Evolutionary conservation across 495 filamentous ascomycete genomes (phyloP).

Genomic region (Podospora appendiculata): DNA sequence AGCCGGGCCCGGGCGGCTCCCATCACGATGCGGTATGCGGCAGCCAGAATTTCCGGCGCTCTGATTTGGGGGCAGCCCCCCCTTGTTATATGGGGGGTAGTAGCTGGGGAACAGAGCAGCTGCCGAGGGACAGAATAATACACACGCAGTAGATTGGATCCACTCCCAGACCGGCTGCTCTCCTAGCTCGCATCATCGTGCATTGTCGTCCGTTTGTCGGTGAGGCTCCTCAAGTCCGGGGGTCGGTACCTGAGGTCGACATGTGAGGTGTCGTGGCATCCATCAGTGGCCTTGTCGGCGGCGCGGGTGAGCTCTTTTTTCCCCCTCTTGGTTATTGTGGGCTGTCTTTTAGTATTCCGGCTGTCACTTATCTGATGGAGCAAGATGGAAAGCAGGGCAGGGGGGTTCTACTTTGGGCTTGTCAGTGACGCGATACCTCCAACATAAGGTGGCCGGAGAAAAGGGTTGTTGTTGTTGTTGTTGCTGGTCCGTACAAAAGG

Average conservation of each 20-base stretch:
- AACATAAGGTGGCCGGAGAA: no score
- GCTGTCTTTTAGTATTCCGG: background rate
- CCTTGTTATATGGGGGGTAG: no score
- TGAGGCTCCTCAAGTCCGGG: constrained; percentile 7
- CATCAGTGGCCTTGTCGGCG: constrained; percentile 1
- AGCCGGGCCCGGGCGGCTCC: constrained; percentile 13
- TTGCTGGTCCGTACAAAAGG: no score
- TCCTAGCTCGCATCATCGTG: constrained; percentile 21
- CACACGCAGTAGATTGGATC: constrained; percentile 8
- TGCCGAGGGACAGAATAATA: no score
- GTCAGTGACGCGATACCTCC: background rate
- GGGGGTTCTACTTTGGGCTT: background rate
- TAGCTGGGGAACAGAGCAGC: no score
- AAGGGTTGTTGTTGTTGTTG: no score
- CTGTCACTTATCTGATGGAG: no score
- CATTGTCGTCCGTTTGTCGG: constrained; percentile 21
- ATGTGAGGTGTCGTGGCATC: constrained; percentile 24
- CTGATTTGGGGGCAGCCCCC: constrained; percentile 4
- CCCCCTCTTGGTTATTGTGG: background rate
- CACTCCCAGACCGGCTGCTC: constrained; percentile 20
- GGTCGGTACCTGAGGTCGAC: constrained; percentile 9
- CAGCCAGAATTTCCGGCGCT: constrained; percentile 4
- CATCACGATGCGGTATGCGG: constrained; percentile 4
- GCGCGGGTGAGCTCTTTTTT: background rate
- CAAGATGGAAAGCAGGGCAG: background rate